Conservation (phyloP, 164 flowering plant genomes). For the Umbellularia californica region DNA sequence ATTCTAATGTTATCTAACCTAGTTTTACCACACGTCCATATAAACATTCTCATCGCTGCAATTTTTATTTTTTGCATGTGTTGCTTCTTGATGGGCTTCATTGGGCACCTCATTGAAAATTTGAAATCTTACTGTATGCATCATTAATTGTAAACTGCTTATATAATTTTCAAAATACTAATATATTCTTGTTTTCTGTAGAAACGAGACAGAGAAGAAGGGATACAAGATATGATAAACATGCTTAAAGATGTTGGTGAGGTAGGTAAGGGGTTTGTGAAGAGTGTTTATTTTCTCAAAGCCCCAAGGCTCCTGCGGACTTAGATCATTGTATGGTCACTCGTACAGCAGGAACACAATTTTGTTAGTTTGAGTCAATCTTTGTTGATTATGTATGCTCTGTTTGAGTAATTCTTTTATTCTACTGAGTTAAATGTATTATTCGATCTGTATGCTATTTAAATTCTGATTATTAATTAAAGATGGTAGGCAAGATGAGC, state of each 20-base stretch:
- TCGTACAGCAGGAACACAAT: not conserved
- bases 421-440: too few relatives aligned
- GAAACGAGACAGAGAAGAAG: slow-evolving; percentile 70
- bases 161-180: not conserved
- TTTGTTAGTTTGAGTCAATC: not conserved
- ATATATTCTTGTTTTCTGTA: slow-evolving; percentile 20
- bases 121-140: not conserved
- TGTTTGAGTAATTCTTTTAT: too few relatives aligned
- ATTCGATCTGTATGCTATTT: too few relatives aligned
- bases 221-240: slow-evolving; percentile 26
- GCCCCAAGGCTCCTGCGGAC: slow-evolving; percentile 35
- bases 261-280: slow-evolving; percentile 83
- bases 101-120: not conserved
- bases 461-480: too few relatives aligned
- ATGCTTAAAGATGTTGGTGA: slow-evolving; percentile 50
- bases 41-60: too few relatives aligned
- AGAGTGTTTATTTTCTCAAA: slow-evolving; percentile 59
- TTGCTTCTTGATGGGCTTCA: too few relatives aligned
- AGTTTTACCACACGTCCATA: too few relatives aligned
- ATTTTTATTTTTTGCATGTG: too few relatives aligned
- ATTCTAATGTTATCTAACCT: too few relatives aligned
- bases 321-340: not conserved
- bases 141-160: not conserved
- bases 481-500: too few relatives aligned
- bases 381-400: too few relatives aligned